Evolutionary conservation across 202 grass and related monocot species (phyloP), one percentile per base, ranked within the genome.

Genomic region (Hordeum pubiflorum): DNA sequence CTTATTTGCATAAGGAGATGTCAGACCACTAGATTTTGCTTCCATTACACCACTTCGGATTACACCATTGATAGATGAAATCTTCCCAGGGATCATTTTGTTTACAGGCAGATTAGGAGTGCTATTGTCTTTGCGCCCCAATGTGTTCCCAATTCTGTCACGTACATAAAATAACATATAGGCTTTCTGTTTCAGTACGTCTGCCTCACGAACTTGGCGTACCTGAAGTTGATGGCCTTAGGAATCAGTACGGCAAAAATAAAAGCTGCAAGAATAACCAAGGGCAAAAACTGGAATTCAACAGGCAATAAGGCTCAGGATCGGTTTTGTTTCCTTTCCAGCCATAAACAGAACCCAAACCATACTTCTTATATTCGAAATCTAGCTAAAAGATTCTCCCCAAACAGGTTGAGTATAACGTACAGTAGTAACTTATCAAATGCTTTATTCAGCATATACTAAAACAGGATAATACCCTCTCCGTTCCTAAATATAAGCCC

Each of bases 161-260:
- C 90, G 89, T 37, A 98, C 92, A 88, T 98, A 98, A 89, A 98
- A 98, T 80, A 98, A 69, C 89, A 98, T 98, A 71, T 93, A 98
- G 7, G 96, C 96, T 81, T 98, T 91, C 66, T 98, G 96, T 64
- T 64, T 79, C 85, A 98, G 75, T 76, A 95, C 96, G 40, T 90
- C 88, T 62, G 90, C 86, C 72, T 98, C 92, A 29, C 96, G 90
- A 77, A 95, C 96, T 89, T 98, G 96, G 68, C 84, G 73, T 15
- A 98, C 96, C 96, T 98, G 86, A 56, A 93, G 44, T 89, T 83
- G 34, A 75, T 86, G 44, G 5, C 24, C 15, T 57, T 24, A 50
- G 32, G 8, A 57, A 75, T 86, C 54, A 83, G 80, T 83, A 75
- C 12, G 12, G 57, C 26, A 74, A 41, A 76, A 74, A 86, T 24